These are phyloP conservation scores for Macrotyloma uniflorum DNA, from an alignment of 306 rosid genomes.

Conservation along the genomic window DNA sequence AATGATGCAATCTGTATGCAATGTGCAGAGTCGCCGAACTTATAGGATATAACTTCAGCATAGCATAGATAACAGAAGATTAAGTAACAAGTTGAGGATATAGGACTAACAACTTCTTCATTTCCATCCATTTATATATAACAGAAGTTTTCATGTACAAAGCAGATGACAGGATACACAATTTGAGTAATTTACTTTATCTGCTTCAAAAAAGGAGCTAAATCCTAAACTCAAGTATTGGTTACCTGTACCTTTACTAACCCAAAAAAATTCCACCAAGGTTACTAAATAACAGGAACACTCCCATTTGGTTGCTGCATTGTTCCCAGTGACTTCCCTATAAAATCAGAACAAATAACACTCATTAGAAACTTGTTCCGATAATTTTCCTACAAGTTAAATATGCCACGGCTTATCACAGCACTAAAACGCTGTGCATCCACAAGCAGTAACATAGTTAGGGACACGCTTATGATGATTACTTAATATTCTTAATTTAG, in stretches of 20 bases:
- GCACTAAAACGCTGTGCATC: constrained; percentile 30
- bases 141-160: constrained; percentile 49
- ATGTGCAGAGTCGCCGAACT: neutral
- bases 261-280: constrained; percentile 51
- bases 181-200: constrained; percentile 55
- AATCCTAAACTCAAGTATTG: constrained; percentile 65
- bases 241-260: constrained; percentile 60
- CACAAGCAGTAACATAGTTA: constrained; percentile 13
- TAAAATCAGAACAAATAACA: constrained; percentile 54
- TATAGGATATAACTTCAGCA: neutral
- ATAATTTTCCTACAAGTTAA: neutral
- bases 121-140: constrained; percentile 48
- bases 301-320: constrained; percentile 76
- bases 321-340: constrained; percentile 74
- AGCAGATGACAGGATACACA: constrained; percentile 57
- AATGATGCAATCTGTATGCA: constrained; percentile 10
- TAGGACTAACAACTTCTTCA: constrained; percentile 33
- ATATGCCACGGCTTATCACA: constrained; percentile 20
- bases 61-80: neutral
- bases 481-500: constrained; percentile 27
- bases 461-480: constrained; percentile 1
- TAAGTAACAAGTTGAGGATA: neutral
- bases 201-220: constrained; percentile 60
- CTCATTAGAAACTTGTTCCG: constrained; percentile 21
- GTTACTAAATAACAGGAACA: constrained; percentile 73